phyloP scores from a whole-genome alignment of 768 basidiomycete species.

The Sistotremastrum suecicum region DNA sequence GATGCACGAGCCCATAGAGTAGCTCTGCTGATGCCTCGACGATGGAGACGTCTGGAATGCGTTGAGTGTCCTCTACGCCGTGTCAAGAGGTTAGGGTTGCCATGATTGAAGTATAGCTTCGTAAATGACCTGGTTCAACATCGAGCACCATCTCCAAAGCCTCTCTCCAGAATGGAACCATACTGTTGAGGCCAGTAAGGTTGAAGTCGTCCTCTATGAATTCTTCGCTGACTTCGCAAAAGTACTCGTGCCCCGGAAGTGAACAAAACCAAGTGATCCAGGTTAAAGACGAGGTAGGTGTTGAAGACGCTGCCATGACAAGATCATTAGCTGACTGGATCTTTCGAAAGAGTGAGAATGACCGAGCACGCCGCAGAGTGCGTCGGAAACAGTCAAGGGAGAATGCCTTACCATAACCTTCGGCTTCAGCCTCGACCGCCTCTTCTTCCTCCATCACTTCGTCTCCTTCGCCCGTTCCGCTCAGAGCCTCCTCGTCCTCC shows the following conservation, averaged over 20 bases:
- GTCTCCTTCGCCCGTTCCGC: slow-evolving; percentile 48
- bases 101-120: slow-evolving; percentile 1
- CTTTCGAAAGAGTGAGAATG: neutral
- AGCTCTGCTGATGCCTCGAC: slow-evolving; percentile 97
- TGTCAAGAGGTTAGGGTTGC: too few relatives aligned
- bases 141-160: slow-evolving; percentile 99
- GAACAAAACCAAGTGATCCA: slow-evolving; percentile 98
- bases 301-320: slow-evolving; percentile 54
- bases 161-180: slow-evolving; percentile 99
- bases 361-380: neutral
- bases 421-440: slow-evolving; percentile 68
- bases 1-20: slow-evolving; percentile 94
- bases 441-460: slow-evolving; percentile 64
- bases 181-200: slow-evolving; percentile 83
- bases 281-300: slow-evolving; percentile 80
- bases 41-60: slow-evolving; percentile 97
- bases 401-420: slow-evolving; percentile 22
- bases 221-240: slow-evolving; percentile 95
- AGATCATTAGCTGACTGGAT: slow-evolving; percentile 8
- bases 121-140: slow-evolving; percentile 83
- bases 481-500: slow-evolving; percentile 50
- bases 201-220: slow-evolving; percentile 99
- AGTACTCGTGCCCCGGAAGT: slow-evolving; percentile 91
- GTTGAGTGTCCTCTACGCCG: slow-evolving; percentile 63
- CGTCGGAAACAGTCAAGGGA: slow-evolving; percentile 4